Conservation (phyloP, 306 rosid genomes). For the Malus orientalis region DNA sequence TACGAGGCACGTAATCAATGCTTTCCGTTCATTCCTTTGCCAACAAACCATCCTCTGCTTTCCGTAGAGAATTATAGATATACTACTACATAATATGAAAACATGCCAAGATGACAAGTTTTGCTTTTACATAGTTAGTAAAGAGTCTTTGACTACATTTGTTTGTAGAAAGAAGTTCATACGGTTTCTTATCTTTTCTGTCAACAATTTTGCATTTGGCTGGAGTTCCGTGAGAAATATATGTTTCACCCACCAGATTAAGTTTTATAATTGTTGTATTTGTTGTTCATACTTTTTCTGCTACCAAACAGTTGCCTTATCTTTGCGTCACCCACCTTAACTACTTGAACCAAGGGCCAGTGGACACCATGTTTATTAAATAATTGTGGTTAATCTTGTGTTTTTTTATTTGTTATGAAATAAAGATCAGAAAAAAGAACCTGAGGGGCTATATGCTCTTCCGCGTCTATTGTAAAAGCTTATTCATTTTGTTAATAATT, state of each 20-base stretch:
- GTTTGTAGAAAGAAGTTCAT: too few relatives aligned
- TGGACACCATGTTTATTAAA: neutral
- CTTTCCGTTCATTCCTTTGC: neutral
- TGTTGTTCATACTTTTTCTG: neutral
- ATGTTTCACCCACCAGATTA: too few relatives aligned
- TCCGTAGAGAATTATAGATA: neutral
- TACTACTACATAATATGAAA: neutral
- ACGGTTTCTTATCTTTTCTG: too few relatives aligned
- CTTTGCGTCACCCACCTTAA: neutral
- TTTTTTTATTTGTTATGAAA: neutral
- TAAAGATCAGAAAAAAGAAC: neutral
- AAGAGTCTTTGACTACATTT: too few relatives aligned
- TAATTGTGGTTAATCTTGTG: neutral
- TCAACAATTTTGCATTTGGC: too few relatives aligned
- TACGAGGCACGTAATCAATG: neutral
- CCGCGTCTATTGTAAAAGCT: neutral
- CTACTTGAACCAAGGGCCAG: neutral
- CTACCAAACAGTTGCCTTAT: neutral
- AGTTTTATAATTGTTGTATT: neutral
- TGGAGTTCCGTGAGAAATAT: too few relatives aligned
- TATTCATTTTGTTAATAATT: neutral
- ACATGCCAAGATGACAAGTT: neutral
- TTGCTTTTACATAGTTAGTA: neutral
- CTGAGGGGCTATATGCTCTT: neutral
- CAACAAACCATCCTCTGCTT: constrained; percentile 1